Base-by-base conservation (phyloP, 1,284 basidiomycete species). In the Polyporus tsugae region DNA sequence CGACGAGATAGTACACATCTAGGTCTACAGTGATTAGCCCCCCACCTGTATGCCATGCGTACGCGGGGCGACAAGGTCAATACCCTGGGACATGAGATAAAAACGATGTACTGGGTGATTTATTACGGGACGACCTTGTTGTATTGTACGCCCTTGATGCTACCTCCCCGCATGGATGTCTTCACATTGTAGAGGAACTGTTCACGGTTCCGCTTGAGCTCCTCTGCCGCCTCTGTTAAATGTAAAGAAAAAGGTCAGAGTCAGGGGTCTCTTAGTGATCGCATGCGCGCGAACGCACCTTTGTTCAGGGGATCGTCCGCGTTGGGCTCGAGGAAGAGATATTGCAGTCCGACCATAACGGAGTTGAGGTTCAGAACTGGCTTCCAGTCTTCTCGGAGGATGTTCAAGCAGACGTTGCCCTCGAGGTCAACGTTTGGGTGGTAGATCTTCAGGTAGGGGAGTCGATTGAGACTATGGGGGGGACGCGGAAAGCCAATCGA, bases 321-420 rank as follows among this genome's bases (percentile, higher is more conserved):
- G 76, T 99, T 99, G 17, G 98, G 97, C 80, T 99, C 98, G 67
- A 99, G 85, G 87, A 99, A 99, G 59, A 99, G 88, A 80, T 98
- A 99, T 80, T 99, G 97, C 69, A 99, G 83, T 44, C 98, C 98
- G 72, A 99, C 95, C 92, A 98, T 96, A 72, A 99, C 95, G 44
- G 96, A 95, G 80, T 96, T 98, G 66, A 99, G 87, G 81, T 98
- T 99, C 63, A 99, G 86, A 4, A 99, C 98, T 17, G 98, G 98
- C 79, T 99, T 99, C 98, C 98, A 99, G 83, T 99, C 98, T 85
- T 99, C 98, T 79, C 98, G 91, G 69, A 99, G 87, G 76, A 99
- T 99, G 84, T 99, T 99, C 77, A 97, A 80, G 82, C 95, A 97
- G 46, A 99, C 96, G 75, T 98, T 98, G 62, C 97, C 97, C 78